Percentiles rank a stretch among this genome's conserved stretches.
These are phyloP conservation scores for Patellifolia procumbens DNA, from an alignment of 179 eudicot species.

Conservation along the genomic window DNA sequence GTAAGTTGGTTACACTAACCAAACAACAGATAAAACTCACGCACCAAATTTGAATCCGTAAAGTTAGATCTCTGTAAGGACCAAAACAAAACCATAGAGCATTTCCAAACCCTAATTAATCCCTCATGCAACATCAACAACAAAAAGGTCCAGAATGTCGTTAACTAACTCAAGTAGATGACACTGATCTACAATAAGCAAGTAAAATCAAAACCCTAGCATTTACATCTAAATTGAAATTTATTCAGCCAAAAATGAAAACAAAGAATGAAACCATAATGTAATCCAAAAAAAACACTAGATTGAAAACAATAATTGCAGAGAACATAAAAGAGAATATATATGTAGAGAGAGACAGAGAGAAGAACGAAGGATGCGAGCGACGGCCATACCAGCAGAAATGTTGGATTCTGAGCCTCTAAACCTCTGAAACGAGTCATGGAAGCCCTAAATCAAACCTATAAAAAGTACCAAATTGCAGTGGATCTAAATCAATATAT, in stretches of 20 bases:
- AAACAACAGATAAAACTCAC: neutral
- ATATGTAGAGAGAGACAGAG: slow-evolving; percentile 28
- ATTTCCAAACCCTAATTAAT: slow-evolving; percentile 4
- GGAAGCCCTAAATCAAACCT: no score
- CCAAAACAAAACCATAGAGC: neutral
- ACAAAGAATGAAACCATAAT: neutral
- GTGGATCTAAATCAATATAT: no score
- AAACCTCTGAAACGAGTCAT: slow-evolving; percentile 76
- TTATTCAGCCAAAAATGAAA: no score
- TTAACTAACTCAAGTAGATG: neutral
- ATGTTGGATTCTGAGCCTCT: slow-evolving; percentile 94
- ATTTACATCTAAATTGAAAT: neutral
- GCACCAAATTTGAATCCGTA: no score
- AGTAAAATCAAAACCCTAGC: slow-evolving; percentile 8
- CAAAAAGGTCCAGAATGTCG: no score
- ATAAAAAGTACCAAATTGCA: no score
- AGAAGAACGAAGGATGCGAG: slow-evolving; percentile 83
- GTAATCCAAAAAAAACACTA: neutral
- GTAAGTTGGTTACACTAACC: no score
- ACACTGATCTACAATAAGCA: neutral
- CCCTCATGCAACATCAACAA: neutral
- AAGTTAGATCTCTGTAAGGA: neutral
- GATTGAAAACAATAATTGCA: neutral
- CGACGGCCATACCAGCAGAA: slow-evolving; percentile 82
- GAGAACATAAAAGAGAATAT: neutral